These are phyloP conservation scores for Penicillium dipodomyicola DNA, from an alignment of 495 filamentous ascomycete species.

Conservation along the genomic window DNA sequence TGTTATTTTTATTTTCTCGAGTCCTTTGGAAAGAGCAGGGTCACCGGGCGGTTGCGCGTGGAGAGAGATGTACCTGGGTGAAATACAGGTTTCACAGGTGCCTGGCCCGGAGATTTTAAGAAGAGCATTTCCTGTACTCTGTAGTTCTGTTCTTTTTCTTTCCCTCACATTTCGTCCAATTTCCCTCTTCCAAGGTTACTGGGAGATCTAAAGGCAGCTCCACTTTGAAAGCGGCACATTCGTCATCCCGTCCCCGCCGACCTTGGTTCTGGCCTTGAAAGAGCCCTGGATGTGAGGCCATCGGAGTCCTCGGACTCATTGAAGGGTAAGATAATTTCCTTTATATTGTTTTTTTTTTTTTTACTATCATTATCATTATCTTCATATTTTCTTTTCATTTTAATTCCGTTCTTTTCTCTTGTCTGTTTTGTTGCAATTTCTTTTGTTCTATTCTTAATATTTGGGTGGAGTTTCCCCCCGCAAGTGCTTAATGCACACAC, in stretches of 20 bases:
- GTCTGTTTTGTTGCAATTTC: background rate
- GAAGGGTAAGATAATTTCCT: background rate
- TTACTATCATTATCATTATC: too few relatives aligned
- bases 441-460: background rate
- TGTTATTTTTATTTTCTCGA: background rate
- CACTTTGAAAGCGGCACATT: background rate
- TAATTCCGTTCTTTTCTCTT: background rate
- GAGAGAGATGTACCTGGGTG: conserved; percentile 9
- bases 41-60: conserved; percentile 29
- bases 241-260: background rate
- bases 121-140: background rate
- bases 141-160: background rate
- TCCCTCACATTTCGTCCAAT: background rate
- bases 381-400: background rate
- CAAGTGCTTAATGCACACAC: conserved; percentile 13
- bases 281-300: background rate
- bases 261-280: background rate
- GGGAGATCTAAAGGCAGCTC: background rate
- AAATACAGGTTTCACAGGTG: conserved; percentile 25
- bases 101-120: conserved; percentile 17
- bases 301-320: background rate
- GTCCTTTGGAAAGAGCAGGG: conserved; percentile 25
- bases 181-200: background rate
- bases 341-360: background rate
- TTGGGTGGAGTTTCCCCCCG: conserved; percentile 15